Percentiles rank a stretch among this genome's conserved stretches.
Conservation (phyloP, 148 eudicot species). For the Bassia scoparia region DNA sequence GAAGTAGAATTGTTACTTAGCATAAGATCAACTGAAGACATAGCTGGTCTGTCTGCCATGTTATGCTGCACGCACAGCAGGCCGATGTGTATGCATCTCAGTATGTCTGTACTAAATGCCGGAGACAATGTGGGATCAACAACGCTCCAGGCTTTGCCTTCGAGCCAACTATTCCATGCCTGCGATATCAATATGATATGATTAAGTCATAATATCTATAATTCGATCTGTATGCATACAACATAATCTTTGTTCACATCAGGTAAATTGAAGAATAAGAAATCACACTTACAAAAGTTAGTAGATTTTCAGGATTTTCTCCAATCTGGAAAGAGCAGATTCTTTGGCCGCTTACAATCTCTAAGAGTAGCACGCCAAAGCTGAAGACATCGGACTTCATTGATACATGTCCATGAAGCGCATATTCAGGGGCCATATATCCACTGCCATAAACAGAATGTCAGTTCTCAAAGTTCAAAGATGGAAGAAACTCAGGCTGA, state of each 20-base stretch:
- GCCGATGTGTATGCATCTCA: slow-evolving; percentile 47
- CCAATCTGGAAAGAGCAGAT: slow-evolving; percentile 22
- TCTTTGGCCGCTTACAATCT: slow-evolving; percentile 35
- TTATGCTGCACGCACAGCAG: slow-evolving; percentile 43
- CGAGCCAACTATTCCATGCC: slow-evolving; percentile 30
- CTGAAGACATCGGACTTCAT: slow-evolving; percentile 39
- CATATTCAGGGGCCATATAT: slow-evolving; percentile 40
- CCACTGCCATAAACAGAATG: slow-evolving; percentile 29
- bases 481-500: not conserved
- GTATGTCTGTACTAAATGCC: slow-evolving; percentile 27
- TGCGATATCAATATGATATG: not conserved
- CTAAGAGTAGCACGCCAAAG: slow-evolving; percentile 41
- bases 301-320: slow-evolving; percentile 25
- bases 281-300: slow-evolving; percentile 25
- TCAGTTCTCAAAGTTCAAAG: not conserved
- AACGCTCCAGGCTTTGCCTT: slow-evolving; percentile 23
- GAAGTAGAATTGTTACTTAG: slow-evolving; percentile 29
- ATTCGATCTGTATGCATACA: no score
- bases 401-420: slow-evolving; percentile 32
- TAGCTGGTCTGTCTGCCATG: slow-evolving; percentile 34
- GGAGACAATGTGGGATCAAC: slow-evolving; percentile 25
- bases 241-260: no score
- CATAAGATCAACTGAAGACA: slow-evolving; percentile 41
- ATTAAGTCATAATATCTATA: not conserved
- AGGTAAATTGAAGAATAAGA: not conserved